A percentile compares a stretch with the other conserved stretches of the same genome.
Evolutionary conservation across 2,329 filamentous ascomycete species (phyloP).

Genomic region (Dothideomycetidae sp.): DNA sequence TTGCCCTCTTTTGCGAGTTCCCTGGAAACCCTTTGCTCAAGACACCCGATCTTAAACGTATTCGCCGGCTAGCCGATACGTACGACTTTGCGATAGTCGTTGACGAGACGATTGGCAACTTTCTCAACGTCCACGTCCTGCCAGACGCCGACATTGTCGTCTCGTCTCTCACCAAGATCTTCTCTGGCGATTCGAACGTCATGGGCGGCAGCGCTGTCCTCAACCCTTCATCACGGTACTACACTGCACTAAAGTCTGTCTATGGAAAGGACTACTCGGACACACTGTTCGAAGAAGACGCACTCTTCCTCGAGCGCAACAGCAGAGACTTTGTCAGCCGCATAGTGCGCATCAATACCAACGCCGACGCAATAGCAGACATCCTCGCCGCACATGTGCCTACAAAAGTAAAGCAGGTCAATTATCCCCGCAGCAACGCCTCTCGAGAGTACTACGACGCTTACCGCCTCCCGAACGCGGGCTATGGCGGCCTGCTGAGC

Average conservation of each 20-base stretch:
- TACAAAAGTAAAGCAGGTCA: slow-evolving; percentile 54
- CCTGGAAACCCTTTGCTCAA: slow-evolving; percentile 81
- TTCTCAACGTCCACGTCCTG: slow-evolving; percentile 87
- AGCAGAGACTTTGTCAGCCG: slow-evolving; percentile 78
- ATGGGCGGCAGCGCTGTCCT: slow-evolving; percentile 69
- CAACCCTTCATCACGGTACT: slow-evolving; percentile 56
- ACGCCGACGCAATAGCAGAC: slow-evolving; percentile 70
- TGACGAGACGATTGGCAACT: slow-evolving; percentile 93
- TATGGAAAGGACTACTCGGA: slow-evolving; percentile 61
- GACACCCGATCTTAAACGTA: slow-evolving; percentile 71
- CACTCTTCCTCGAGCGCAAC: slow-evolving; percentile 89
- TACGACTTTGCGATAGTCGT: slow-evolving; percentile 85
- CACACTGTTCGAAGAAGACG: slow-evolving; percentile 87
- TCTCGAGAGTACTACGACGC: slow-evolving; percentile 63
- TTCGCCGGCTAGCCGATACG: slow-evolving; percentile 61
- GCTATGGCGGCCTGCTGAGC: slow-evolving; percentile 82
- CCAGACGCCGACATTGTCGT: slow-evolving; percentile 83
- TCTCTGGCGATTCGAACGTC: slow-evolving; percentile 94
- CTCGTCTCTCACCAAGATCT: slow-evolving; percentile 90
- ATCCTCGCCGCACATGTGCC: slow-evolving; percentile 45
- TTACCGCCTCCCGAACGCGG: slow-evolving; percentile 57
- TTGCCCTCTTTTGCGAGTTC: slow-evolving; percentile 87
- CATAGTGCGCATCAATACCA: slow-evolving; percentile 71
- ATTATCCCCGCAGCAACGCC: slow-evolving; percentile 71
- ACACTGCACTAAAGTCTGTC: slow-evolving; percentile 51